Conservation (phyloP, 2,329 filamentous ascomycete species). For the Tolypocladium endophyticum region DNA sequence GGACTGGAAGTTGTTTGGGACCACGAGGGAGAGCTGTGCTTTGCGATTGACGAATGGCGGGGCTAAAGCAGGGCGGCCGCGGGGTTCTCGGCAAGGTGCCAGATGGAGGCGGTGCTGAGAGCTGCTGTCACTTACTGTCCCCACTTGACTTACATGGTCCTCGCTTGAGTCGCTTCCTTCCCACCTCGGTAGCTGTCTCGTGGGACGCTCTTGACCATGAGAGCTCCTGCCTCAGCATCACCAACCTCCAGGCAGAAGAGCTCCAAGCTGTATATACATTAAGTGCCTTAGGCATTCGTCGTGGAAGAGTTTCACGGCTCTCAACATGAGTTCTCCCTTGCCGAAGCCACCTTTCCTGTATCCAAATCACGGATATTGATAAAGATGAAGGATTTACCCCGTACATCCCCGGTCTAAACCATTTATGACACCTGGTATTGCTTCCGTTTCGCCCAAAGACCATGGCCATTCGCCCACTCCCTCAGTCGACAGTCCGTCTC, state of each 20-base stretch:
- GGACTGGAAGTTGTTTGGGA: not conserved
- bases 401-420: not conserved
- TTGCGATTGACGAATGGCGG: not conserved
- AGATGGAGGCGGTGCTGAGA: not conserved
- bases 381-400: too few relatives aligned
- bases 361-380: not conserved
- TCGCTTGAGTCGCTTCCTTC: too few relatives aligned
- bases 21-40: not conserved
- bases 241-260: not conserved
- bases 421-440: not conserved
- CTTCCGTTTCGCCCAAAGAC: not conserved
- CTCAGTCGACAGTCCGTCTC: constrained; percentile 37
- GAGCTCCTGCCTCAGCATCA: not conserved
- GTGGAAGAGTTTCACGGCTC: not conserved
- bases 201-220: not conserved
- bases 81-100: not conserved
- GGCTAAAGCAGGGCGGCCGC: not conserved
- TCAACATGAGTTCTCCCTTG: not conserved
- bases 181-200: not conserved
- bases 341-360: not conserved
- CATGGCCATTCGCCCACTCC: constrained; percentile 41
- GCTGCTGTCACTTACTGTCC: too few relatives aligned
- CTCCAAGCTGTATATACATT: not conserved
- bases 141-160: not conserved
- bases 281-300: not conserved